phyloP scores from a whole-genome alignment of 2,329 filamentous ascomycete genomes.

The Trichoderma harzianum region DNA sequence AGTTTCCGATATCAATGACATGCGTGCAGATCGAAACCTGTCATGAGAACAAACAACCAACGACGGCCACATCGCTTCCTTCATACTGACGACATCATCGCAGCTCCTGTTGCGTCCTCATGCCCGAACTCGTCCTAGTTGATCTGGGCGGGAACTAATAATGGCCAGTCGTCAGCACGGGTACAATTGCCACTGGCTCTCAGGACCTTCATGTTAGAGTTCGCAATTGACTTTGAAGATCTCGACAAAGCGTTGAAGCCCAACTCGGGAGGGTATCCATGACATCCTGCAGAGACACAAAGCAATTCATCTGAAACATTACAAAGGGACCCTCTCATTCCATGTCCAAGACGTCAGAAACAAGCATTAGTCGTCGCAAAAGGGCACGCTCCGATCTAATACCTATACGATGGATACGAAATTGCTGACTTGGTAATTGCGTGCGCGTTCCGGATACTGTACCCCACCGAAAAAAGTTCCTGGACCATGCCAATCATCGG shows the following conservation, averaged over 20 bases:
- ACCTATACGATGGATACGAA: neutral
- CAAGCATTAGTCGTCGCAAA: neutral
- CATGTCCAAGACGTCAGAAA: neutral
- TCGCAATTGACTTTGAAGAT: neutral
- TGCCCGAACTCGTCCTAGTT: neutral
- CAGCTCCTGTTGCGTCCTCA: neutral
- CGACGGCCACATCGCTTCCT: neutral
- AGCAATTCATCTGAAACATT: neutral
- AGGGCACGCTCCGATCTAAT: neutral
- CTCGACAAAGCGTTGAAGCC: neutral
- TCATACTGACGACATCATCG: neutral
- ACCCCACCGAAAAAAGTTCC: conserved; percentile 13
- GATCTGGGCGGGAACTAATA: neutral
- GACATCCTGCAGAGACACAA: neutral
- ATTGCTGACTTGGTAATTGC: neutral
- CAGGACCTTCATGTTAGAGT: neutral
- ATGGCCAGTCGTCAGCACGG: neutral
- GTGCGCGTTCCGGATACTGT: conserved; percentile 15
- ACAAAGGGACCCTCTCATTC: neutral
- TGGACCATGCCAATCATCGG: neutral
- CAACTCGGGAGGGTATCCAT: neutral
- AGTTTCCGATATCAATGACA: neutral
- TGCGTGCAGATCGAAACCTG: neutral
- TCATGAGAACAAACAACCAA: neutral
- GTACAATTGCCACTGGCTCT: neutral